A percentile compares a stretch with the other conserved stretches of the same genome.
These are phyloP conservation scores for Megacollybia marginata DNA, from an alignment of 768 basidiomycete species.

Conservation along the genomic window DNA sequence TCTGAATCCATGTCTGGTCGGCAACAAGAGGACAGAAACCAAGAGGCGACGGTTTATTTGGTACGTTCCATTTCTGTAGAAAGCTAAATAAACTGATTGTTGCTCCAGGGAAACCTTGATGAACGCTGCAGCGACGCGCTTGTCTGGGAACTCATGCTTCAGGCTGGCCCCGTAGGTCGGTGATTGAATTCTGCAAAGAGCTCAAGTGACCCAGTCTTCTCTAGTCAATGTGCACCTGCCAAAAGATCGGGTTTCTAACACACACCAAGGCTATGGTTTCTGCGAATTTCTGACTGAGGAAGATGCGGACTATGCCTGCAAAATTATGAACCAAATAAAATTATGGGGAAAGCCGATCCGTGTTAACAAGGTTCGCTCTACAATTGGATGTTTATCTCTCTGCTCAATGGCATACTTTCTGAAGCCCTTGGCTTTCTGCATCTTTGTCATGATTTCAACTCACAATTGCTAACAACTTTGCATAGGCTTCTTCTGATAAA, in stretches of 20 bases:
- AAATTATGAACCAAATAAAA: slow-evolving; percentile 99
- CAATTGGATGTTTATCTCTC: slow-evolving; percentile 6
- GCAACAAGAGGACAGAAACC: slow-evolving; percentile 84
- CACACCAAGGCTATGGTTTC: slow-evolving; percentile 98
- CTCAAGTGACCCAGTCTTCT: background rate
- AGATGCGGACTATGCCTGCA: slow-evolving; percentile 99
- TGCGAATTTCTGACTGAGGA: slow-evolving; percentile 99
- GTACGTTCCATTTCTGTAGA: slow-evolving; percentile 27
- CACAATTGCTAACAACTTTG: slow-evolving; percentile 5
- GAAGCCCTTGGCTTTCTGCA: slow-evolving; percentile 1
- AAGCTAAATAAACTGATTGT: slow-evolving; percentile 2
- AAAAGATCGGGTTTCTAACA: slow-evolving; percentile 97
- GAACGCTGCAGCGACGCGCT: slow-evolving; percentile 91
- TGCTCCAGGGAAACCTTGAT: slow-evolving; percentile 84
- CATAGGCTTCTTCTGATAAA: slow-evolving; percentile 92
- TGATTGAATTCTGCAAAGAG: slow-evolving; percentile 8
- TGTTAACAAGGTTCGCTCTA: slow-evolving; percentile 84
- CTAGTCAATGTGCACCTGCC: slow-evolving; percentile 95
- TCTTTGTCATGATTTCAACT: background rate
- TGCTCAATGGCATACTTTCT: slow-evolving; percentile 7
- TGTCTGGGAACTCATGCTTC: slow-evolving; percentile 97
- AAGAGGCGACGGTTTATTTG: slow-evolving; percentile 86
- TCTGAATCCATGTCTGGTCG: slow-evolving; percentile 28
- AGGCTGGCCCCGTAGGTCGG: slow-evolving; percentile 97
- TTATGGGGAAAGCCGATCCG: slow-evolving; percentile 97